Conservation (phyloP, 176 grass and related monocot genomes). For the Raddia guianensis region DNA sequence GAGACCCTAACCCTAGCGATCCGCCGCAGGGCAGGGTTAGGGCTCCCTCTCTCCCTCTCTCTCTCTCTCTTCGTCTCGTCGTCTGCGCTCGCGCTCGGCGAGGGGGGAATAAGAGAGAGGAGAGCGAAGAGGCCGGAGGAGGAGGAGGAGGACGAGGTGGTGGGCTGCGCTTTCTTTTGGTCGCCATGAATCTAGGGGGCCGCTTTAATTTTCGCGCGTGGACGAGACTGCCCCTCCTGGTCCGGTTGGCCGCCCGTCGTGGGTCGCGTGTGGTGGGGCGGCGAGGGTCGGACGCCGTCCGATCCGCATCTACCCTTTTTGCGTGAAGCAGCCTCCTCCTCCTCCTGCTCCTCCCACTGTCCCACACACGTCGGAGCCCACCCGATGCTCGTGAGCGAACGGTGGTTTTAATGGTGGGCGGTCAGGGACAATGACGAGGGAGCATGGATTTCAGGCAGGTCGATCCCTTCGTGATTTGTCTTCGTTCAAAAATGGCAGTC, state of each 20-base stretch:
- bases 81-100: constrained; percentile 42
- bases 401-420: neutral
- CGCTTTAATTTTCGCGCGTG: constrained; percentile 37
- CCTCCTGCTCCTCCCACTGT: too few relatives aligned
- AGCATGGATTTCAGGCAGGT: too few relatives aligned
- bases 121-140: neutral
- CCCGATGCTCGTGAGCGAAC: neutral
- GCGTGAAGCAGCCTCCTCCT: neutral
- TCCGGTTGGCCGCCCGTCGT: constrained; percentile 31
- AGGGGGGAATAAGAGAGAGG: constrained; percentile 33
- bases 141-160: constrained; percentile 25
- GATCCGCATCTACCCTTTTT: constrained; percentile 22
- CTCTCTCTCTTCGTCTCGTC: constrained; percentile 41
- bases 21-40: constrained; percentile 52
- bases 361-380: neutral
- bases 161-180: constrained; percentile 40
- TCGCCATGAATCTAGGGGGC: constrained; percentile 49
- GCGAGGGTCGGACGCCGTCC: constrained; percentile 24
- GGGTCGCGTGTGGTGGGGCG: constrained; percentile 22
- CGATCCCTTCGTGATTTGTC: too few relatives aligned
- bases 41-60: constrained; percentile 39
- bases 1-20: constrained; percentile 64
- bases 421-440: too few relatives aligned
- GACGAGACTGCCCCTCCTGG: constrained; percentile 62
- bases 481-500: too few relatives aligned